Evolutionary conservation across 2,329 filamentous ascomycete species (phyloP), one percentile per base, ranked within the genome.

Genomic region (Ceratocystis alfenasii): DNA sequence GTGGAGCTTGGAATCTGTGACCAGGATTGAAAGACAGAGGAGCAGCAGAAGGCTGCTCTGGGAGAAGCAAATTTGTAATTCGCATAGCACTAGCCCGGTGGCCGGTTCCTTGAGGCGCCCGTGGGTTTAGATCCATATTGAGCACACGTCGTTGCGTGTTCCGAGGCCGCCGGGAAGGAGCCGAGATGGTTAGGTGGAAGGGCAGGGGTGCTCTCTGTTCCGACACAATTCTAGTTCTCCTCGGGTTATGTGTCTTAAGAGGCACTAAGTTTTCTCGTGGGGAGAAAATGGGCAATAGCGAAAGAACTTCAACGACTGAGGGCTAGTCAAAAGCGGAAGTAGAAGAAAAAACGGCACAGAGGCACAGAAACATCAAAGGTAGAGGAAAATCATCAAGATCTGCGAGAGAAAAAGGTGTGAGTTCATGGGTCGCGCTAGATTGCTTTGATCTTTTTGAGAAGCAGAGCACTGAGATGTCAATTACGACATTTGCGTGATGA

Each of bases 11-110:
- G 8, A 5, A 57, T 57, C 10, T 17, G 22, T 12, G 25, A 4
- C 46, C 2, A n/a, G 28, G 28, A 50, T n/a, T 33, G 53, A 8
- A 15, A 17, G 25, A 2, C 53, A n/a, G 36, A 53, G 44, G 17
- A 44, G 25, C 4, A 17, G n/a, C 4, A 17, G n/a, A 8, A 20
- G 62, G 62, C 3, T 63, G 45, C 20, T 53, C 62, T 12, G 62
- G 36, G 10, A 62, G 36, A 5, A 63, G 45, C 12, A 63, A 25
- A 53, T 63, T 63, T 30, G 53, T 36, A 15, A 65, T 65, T 22
- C 63, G 41, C 63, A 65, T 65, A 61, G 53, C 63, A 55, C 55
- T 44, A 28, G 41, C 20, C 33, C 63, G 53, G 12, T 65, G 63
- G 30, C 41, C 17, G 25, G 53, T 41, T 41, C 36, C 33, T 25